phyloP scores from a whole-genome alignment of 768 basidiomycete species.

The Serendipita sp. region DNA sequence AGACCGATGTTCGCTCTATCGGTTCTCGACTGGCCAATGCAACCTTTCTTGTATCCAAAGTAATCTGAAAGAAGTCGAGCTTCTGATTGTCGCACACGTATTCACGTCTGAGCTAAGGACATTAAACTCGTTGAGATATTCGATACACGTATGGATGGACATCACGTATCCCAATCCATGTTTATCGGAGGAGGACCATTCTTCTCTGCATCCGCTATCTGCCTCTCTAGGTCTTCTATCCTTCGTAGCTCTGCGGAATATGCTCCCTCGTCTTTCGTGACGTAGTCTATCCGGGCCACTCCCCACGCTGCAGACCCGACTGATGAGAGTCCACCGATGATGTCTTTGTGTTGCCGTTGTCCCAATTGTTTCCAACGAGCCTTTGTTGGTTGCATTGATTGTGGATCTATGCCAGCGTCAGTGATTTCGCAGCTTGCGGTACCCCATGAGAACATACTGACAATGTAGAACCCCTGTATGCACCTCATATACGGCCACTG shows the following conservation, averaged over 20 bases:
- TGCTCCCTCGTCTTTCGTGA: conserved; percentile 20
- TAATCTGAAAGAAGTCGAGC: conserved; percentile 1
- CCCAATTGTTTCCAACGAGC: conserved; percentile 43
- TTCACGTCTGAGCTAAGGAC: background rate
- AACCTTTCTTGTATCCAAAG: conserved; percentile 5
- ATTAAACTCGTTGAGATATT: background rate
- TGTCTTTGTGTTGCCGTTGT: conserved; percentile 24
- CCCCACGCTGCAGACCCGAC: conserved; percentile 69
- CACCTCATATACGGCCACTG: conserved; percentile 65
- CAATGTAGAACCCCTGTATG: conserved; percentile 63
- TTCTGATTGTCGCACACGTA: background rate
- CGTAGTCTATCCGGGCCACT: conserved; percentile 55
- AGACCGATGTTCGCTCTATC: background rate
- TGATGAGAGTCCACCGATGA: conserved; percentile 51
- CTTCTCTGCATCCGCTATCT: background rate
- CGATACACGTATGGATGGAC: background rate
- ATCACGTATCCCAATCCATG: conserved; percentile 4
- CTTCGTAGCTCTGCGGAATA: background rate
- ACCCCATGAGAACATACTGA: conserved; percentile 22
- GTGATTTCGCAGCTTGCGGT: background rate
- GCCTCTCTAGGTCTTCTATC: background rate
- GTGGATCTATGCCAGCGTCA: conserved; percentile 34
- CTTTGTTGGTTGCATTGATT: conserved; percentile 58
- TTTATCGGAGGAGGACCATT: background rate
- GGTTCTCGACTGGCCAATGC: background rate